Conservation (phyloP, 768 basidiomycete species). For the Gautieria morchelliformis region DNA sequence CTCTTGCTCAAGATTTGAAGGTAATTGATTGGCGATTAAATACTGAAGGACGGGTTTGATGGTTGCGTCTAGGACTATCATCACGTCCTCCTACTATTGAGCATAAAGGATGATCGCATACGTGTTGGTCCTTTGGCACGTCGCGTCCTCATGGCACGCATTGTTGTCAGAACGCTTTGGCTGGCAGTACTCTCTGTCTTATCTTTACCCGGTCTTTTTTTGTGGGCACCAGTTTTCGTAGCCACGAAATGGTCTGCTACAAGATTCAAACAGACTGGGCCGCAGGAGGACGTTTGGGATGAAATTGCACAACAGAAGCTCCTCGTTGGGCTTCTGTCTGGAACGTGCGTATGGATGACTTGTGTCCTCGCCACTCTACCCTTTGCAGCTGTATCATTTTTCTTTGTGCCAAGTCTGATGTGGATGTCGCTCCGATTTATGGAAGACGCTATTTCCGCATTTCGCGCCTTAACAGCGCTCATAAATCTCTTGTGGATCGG, state of each 20-base stretch:
- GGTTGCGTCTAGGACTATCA: slow-evolving; percentile 49
- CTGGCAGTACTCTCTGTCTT: slow-evolving; percentile 49
- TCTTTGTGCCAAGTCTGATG: slow-evolving; percentile 66
- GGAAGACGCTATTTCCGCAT: slow-evolving; percentile 73
- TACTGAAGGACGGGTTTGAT: background rate
- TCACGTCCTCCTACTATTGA: slow-evolving; percentile 52
- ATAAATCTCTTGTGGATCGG: slow-evolving; percentile 55
- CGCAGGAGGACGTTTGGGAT: slow-evolving; percentile 80
- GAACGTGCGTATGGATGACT: slow-evolving; percentile 54
- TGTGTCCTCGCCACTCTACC: slow-evolving; percentile 53
- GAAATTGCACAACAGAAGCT: slow-evolving; percentile 88
- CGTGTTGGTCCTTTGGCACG: slow-evolving; percentile 46
- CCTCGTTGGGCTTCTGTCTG: slow-evolving; percentile 70
- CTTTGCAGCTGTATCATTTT: slow-evolving; percentile 43
- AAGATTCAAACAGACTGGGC: slow-evolving; percentile 73
- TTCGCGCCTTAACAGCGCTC: slow-evolving; percentile 63
- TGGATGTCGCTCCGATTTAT: slow-evolving; percentile 87
- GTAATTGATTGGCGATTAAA: background rate
- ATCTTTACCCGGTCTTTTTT: slow-evolving; percentile 65
- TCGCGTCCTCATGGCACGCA: slow-evolving; percentile 47
- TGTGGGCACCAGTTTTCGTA: slow-evolving; percentile 74
- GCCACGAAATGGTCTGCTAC: slow-evolving; percentile 62
- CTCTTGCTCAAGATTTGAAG: background rate
- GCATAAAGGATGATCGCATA: slow-evolving; percentile 82
- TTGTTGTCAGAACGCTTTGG: slow-evolving; percentile 58